A percentile compares a stretch with the other conserved stretches of the same genome.
phyloP scores from a whole-genome alignment of 2,329 filamentous ascomycete genomes.

The Emergomyces orientalis region DNA sequence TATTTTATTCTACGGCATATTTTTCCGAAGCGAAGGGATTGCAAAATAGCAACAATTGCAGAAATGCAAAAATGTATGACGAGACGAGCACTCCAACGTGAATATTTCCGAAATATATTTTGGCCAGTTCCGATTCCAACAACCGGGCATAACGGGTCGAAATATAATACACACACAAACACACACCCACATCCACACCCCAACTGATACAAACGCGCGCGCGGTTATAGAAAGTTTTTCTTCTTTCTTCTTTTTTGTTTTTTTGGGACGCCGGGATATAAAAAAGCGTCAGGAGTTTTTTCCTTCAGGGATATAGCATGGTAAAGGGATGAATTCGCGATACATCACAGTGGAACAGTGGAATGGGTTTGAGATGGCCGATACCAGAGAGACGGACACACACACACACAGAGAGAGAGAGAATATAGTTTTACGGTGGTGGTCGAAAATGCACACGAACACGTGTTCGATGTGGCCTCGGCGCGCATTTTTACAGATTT shows the following conservation, averaged over 20 bases:
- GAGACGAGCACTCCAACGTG: constrained; percentile 3
- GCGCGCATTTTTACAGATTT: too few species aligned
- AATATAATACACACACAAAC: not conserved
- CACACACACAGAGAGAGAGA: too few species aligned
- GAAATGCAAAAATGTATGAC: not conserved
- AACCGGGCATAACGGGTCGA: not conserved
- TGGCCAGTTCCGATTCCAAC: constrained; percentile 1
- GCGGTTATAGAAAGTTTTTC: not conserved
- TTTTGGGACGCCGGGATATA: too few species aligned
- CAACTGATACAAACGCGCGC: not conserved
- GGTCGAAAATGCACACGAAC: too few species aligned
- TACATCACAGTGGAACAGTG: too few species aligned
- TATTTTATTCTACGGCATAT: not conserved
- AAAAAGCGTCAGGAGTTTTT: too few species aligned
- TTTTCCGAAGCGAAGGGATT: not conserved
- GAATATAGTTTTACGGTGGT: too few species aligned
- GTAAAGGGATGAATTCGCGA: not conserved
- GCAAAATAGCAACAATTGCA: too few species aligned
- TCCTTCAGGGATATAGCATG: not conserved
- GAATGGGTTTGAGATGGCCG: too few species aligned
- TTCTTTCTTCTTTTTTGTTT: not conserved
- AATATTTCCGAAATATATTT: not conserved
- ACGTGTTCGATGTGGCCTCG: too few species aligned
- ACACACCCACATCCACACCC: not conserved
- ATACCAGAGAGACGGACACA: too few species aligned